A percentile compares a stretch with the other conserved stretches of the same genome.
phyloP scores from a whole-genome alignment of 1,139 yeast species.

The Barnettozyma hawaiiensis region DNA sequence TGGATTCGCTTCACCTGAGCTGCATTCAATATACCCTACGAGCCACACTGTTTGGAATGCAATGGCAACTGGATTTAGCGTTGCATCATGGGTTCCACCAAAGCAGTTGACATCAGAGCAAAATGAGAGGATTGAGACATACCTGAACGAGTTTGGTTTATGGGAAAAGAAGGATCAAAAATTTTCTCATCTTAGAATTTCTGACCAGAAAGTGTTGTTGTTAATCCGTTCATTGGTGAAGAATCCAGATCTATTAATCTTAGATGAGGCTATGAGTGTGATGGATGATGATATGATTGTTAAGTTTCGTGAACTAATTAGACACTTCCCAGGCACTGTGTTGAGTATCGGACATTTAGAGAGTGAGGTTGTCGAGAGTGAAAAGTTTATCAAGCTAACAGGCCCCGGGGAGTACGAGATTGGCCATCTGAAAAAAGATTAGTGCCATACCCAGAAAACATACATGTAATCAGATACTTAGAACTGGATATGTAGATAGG shows the following conservation, averaged over 20 bases:
- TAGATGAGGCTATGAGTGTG: slow-evolving; percentile 92
- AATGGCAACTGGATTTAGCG: slow-evolving; percentile 67
- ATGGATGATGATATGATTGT: slow-evolving; percentile 68
- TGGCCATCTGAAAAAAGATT: slow-evolving; percentile 4
- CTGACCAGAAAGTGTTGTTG: slow-evolving; percentile 74
- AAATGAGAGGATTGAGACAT: slow-evolving; percentile 30
- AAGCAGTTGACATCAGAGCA: slow-evolving; percentile 37
- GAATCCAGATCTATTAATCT: slow-evolving; percentile 67
- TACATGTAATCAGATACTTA: too few relatives aligned
- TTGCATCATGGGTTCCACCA: slow-evolving; percentile 44
- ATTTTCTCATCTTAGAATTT: slow-evolving; percentile 54
- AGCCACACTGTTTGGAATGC: slow-evolving; percentile 49
- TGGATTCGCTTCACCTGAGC: slow-evolving; percentile 88
- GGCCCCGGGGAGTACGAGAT: slow-evolving; percentile 32
- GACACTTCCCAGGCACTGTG: slow-evolving; percentile 60
- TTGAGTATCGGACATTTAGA: slow-evolving; percentile 72
- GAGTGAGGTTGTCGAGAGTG: slow-evolving; percentile 55
- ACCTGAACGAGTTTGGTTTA: slow-evolving; percentile 32
- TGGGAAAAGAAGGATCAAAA: slow-evolving; percentile 28
- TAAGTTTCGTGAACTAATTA: slow-evolving; percentile 61
- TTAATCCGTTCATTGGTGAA: slow-evolving; percentile 73
- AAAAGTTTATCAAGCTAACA: slow-evolving; percentile 39
- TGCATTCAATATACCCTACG: slow-evolving; percentile 74
- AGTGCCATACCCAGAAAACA: too few relatives aligned
- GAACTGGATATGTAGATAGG: too few relatives aligned